Base-by-base conservation (phyloP, 345 rosid species). In the Barbarea vulgaris region DNA sequence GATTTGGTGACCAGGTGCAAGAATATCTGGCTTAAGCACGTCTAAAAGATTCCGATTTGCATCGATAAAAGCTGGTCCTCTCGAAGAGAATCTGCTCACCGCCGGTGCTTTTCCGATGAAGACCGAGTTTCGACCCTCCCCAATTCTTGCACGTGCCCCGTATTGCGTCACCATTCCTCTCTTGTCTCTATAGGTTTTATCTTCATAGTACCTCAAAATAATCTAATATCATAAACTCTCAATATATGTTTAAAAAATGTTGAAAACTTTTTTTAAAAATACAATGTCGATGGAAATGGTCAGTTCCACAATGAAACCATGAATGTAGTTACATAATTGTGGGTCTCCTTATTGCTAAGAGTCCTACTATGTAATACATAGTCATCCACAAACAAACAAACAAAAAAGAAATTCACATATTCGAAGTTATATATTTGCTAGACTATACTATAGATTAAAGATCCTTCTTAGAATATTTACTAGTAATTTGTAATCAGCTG, bases 1-100 rank as follows among this genome's bases (percentile, higher is more conserved):
- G 41, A 89, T 86, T 79, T 94, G 95, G 73, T 87, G 88, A 13
- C 97, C 98, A 18, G 98, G 98, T 19, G 95, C 97, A 52, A 85
- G 86, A 72, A 91, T 77, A 66, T 91, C 95, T 19, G 96, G 97
- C 73, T 94, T 91, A 17, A 94, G 83, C 2, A 89, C 96, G 79
- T 91, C 95, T 2, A 86, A 74, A 6, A 54, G 87, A 63, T 53
- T 84, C 78, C 63, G 72, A n/a, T 78, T 46, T 62, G 61, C 67
- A 66, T 88, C 89, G 9, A 84, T 62, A 53, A 76, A 81, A 83
- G 91, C 89, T 0, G 98, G 96, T 19, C 97, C 95, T 51, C 96
- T 84, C 1, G 93, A 87, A 59, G 98, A 89, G 77, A 89, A 88
- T 79, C 96, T 83, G 72, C 90, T 87, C 19, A 91, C 90, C 0